Base-by-base conservation (phyloP, 768 basidiomycete genomes). In the Lactarius sp. region DNA sequence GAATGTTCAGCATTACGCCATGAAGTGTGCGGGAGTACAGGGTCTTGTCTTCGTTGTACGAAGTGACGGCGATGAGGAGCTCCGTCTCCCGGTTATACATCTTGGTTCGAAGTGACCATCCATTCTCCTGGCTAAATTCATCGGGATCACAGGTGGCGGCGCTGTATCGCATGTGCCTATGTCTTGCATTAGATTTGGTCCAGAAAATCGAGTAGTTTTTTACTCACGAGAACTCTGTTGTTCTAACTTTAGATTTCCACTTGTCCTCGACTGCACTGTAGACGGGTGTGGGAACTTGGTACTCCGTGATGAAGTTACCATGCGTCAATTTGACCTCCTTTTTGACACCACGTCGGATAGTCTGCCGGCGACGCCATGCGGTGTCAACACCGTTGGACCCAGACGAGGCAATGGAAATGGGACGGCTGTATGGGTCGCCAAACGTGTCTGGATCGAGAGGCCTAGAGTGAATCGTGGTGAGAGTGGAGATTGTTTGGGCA, bases 1-100 rank as follows among this genome's bases (percentile, higher is more conserved):
- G 90, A 65, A 98, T 96, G 75, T 99, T 98, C 66, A 96, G 75
- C 95, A 98, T 98, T 70, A 98, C 88, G 66, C 92, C 92, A 71
- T 98, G 96, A 46, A 98, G 79, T 0, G 96, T 98, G 67, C 90
- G 87, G 33, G 91, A 85, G 71, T 93, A 92, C n/a, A 93, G 83
- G 6, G 85, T 87, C 79, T 93, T 94, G 82, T 94, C 91, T 74
- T 94, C 92, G 66, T 94, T 93, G 77, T 93, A 94, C 4, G 88
- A 92, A 6, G 93, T 97, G 66, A 98, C 91, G 10, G 94, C 95
- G 70, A 98, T 96, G 31, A 98, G 82, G 7, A 98, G 74, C 67
- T 98, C 96, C 1, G 96, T 98, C 67, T 90, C 83, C 60, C 96
- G 90, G 64, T 88, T 86, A 76, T 94, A 97, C 67, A 86, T 77